phyloP scores from a whole-genome alignment of 768 basidiomycete species.

The Trametes cingulata region DNA sequence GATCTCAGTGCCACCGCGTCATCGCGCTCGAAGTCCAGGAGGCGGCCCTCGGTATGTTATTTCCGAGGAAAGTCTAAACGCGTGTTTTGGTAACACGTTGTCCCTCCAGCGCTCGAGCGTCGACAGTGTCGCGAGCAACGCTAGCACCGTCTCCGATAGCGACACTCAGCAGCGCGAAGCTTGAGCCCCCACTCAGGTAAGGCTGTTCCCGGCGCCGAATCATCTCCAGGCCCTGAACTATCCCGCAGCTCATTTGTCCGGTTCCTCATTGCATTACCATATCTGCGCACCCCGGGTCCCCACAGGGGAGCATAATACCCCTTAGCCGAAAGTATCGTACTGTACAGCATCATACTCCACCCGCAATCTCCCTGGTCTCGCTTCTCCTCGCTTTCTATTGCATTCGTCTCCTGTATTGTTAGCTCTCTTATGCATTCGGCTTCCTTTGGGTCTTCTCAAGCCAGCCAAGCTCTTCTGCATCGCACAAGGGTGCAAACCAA shows the following conservation, averaged over 20 bases:
- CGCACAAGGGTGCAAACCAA: no score
- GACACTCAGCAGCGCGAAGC: neutral
- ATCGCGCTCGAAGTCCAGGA: neutral
- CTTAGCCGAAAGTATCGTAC: neutral
- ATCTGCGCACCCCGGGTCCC: neutral
- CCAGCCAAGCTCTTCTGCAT: no score
- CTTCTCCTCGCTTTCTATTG: no score
- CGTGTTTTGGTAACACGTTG: neutral
- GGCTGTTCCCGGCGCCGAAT: no score
- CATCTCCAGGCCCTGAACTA: neutral
- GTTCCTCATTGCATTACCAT: neutral
- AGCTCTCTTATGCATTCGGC: no score
- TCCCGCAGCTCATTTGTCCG: neutral
- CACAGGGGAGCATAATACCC: neutral
- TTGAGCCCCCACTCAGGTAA: neutral
- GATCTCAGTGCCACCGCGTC: neutral
- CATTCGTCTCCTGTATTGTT: no score
- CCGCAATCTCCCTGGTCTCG: no score
- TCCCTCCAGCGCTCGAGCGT: neutral
- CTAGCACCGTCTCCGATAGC: neutral
- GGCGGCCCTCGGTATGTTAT: conserved; percentile 4
- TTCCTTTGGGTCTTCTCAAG: no score
- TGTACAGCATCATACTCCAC: neutral
- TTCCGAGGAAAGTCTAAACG: neutral
- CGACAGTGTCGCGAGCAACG: neutral